Evolutionary conservation across 768 basidiomycete genomes (phyloP).

Genomic region (Daedalea quercina): DNA sequence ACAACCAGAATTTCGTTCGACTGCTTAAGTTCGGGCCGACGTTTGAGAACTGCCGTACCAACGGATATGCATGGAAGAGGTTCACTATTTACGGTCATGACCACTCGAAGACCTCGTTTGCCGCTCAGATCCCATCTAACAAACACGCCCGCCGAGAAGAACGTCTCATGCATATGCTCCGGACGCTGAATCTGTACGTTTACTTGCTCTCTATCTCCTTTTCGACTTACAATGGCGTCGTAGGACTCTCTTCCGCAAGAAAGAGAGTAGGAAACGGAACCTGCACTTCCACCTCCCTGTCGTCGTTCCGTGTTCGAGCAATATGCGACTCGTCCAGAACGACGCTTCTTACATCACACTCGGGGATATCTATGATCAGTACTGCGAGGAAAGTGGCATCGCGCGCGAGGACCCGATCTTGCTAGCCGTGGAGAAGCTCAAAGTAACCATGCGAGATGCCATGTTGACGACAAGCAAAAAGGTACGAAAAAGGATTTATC

Average conservation of each 20-base stretch:
- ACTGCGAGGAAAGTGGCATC: conserved; percentile 70
- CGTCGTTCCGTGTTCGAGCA: conserved; percentile 77
- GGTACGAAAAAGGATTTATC: not conserved
- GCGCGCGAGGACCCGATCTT: conserved; percentile 85
- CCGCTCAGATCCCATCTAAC: conserved; percentile 82
- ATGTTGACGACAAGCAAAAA: conserved; percentile 28
- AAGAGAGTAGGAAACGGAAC: conserved; percentile 89
- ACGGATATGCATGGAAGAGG: conserved; percentile 83
- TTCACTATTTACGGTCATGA: conserved; percentile 89
- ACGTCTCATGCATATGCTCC: conserved; percentile 82
- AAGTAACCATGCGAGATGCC: conserved; percentile 57
- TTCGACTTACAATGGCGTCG: conserved; percentile 1
- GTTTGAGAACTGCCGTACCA: conserved; percentile 84
- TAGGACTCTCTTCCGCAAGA: conserved; percentile 80
- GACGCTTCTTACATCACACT: conserved; percentile 88
- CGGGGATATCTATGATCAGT: conserved; percentile 90
- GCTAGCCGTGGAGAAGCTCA: conserved; percentile 79
- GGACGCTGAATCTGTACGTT: conserved; percentile 87
- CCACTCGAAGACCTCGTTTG: conserved; percentile 83
- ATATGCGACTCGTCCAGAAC: conserved; percentile 80
- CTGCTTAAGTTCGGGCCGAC: conserved; percentile 88
- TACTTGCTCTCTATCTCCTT: not conserved
- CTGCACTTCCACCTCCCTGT: conserved; percentile 88
- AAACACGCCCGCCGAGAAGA: conserved; percentile 90
- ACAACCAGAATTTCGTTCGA: conserved; percentile 81